Base-by-base conservation (phyloP, 371 early-diverging fungal genomes). In the Mucor mucedo region DNA sequence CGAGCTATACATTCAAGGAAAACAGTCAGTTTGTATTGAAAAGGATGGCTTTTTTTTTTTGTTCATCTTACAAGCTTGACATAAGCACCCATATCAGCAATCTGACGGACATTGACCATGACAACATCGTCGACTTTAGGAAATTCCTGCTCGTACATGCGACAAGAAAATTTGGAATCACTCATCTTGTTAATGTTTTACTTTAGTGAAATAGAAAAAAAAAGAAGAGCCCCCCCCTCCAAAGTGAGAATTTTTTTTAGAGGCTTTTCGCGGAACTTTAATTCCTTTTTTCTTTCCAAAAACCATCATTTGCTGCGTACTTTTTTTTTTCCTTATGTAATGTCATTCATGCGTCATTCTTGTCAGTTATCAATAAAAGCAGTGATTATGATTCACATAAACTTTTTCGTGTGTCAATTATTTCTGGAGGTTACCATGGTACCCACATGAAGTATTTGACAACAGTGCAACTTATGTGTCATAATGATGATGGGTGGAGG, bases 121-220 rank as follows among this genome's bases (percentile, higher is more conserved):
- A 99, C 99, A 59, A 98, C 88, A 68, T 98, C 96, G 63, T 99
- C 99, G 58, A 95, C 95, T 79, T 97, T 93, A 47, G 99, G 99
- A 84, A 90, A 99, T 72, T 89, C 87, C 71, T 93, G 89, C 78
- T 95, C 95, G 86, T 98, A 97, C 90, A 96, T 95, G 63, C 94
- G 91, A 80, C 91, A 93, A 67, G 81, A 81, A 55, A 86, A 80
- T 67, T 84, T 82, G 50, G 59, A 59, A 56, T 70, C 70, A 55
- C 66, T 59, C 70, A 70, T 70, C 28, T 64, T 65, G 21, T 52
- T 14, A 2, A n/a, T 30, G 41, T 52, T 13, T 30, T 40, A 39
- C 28, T 44, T 21, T 21, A 21, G 21, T 11, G 4, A 10, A 33
- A 39, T 48, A 21, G 4, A 58, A 49, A 38, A 39, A 58, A 32